A percentile compares a stretch with the other conserved stretches of the same genome.
These are phyloP conservation scores for Suhomyces vadensis DNA, from an alignment of 805 yeast genomes.

Conservation along the genomic window DNA sequence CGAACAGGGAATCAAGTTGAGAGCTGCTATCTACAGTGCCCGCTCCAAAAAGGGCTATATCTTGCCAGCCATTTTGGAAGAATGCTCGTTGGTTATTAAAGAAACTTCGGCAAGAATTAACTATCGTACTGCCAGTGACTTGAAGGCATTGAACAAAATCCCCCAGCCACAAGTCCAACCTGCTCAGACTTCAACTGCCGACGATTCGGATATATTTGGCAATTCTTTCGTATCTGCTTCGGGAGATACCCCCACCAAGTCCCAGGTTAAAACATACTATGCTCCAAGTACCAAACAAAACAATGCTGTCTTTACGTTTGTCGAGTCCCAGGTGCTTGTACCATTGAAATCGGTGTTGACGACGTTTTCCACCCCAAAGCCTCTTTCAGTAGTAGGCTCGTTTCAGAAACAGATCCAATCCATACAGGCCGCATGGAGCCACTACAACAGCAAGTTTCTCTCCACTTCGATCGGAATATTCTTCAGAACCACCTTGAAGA, in stretches of 20 bases:
- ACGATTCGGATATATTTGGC: slow-evolving; percentile 34
- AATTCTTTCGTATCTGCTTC: slow-evolving; percentile 25
- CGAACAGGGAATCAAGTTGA: slow-evolving; percentile 40
- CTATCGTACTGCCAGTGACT: slow-evolving; percentile 31
- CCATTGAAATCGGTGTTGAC: slow-evolving; percentile 13
- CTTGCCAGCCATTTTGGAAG: slow-evolving; percentile 63
- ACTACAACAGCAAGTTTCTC: slow-evolving; percentile 28
- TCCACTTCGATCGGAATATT: slow-evolving; percentile 35
- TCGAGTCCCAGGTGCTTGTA: slow-evolving; percentile 16
- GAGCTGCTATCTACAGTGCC: slow-evolving; percentile 56
- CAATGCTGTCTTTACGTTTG: slow-evolving; percentile 6
- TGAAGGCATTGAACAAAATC: slow-evolving; percentile 25
- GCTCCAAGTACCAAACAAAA: slow-evolving; percentile 1
- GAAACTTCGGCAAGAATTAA: slow-evolving; percentile 47
- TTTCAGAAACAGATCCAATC: neutral
- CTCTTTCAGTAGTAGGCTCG: neutral
- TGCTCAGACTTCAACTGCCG: slow-evolving; percentile 4
- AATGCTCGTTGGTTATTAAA: slow-evolving; percentile 56
- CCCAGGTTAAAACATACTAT: neutral
- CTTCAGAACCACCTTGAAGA: slow-evolving; percentile 40
- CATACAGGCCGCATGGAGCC: slow-evolving; percentile 8
- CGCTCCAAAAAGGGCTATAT: slow-evolving; percentile 44
- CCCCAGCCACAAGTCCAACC: slow-evolving; percentile 1
- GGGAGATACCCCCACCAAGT: slow-evolving; percentile 2
- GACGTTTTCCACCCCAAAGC: neutral